Percentiles rank a stretch among this genome's conserved stretches.
phyloP scores from a whole-genome alignment of 2,329 filamentous ascomycete species.

The Alternaria arbusti region DNA sequence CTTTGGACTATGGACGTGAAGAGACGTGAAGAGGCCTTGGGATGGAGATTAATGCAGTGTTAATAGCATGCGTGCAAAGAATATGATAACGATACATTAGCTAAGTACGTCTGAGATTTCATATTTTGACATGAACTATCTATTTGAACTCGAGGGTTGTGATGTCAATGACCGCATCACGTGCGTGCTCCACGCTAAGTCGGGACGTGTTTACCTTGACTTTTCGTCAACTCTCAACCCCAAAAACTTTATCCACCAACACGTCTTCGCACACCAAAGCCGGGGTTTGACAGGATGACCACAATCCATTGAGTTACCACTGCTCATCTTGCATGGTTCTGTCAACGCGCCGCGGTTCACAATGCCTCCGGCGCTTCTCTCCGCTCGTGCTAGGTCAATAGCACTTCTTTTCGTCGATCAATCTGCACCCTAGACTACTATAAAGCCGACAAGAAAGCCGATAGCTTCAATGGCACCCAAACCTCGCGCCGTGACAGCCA shows the following conservation, averaged over 20 bases:
- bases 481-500: constrained; percentile 49
- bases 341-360: not conserved
- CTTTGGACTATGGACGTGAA: not conserved
- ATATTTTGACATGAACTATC: not conserved
- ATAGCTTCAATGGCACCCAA: constrained; percentile 21
- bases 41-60: not conserved
- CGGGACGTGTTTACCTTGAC: not conserved
- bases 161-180: not conserved
- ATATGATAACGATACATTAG: not conserved
- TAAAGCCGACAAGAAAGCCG: not conserved
- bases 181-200: not conserved
- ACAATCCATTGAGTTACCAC: not conserved
- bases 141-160: not conserved
- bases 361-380: not conserved
- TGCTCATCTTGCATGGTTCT: not conserved
- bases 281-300: not conserved
- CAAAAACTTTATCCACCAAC: not conserved
- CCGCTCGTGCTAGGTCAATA: not conserved
- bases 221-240: not conserved
- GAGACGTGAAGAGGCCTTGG: not conserved
- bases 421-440: not conserved
- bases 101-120: not conserved
- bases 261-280: not conserved
- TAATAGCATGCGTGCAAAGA: not conserved
- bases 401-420: not conserved